Percentiles rank a stretch among this genome's conserved stretches.
phyloP scores from a whole-genome alignment of 2,329 filamentous ascomycete genomes.

The Talaromyces rugulosus region DNA sequence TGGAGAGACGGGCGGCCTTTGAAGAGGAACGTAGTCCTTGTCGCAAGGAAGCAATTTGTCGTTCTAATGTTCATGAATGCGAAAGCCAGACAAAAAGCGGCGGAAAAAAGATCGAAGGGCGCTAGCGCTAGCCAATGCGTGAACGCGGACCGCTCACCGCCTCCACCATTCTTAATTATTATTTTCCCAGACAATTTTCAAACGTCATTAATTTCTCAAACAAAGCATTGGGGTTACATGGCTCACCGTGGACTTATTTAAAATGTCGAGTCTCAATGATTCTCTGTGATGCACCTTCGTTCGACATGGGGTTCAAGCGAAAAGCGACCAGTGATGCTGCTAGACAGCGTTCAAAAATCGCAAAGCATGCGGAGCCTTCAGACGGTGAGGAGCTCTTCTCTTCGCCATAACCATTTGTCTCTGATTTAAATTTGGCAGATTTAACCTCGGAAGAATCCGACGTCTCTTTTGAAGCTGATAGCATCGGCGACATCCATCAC shows the following conservation, averaged over 20 bases:
- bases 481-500: constrained; percentile 11
- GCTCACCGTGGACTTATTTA: not conserved
- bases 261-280: not conserved
- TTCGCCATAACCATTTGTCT: not conserved
- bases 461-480: constrained; percentile 6
- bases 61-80: not conserved
- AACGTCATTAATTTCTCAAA: not conserved
- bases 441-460: not conserved
- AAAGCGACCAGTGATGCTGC: constrained; percentile 26
- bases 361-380: constrained; percentile 23
- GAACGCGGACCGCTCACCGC: constrained; percentile 23
- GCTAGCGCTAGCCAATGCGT: constrained; percentile 5
- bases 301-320: constrained; percentile 32
- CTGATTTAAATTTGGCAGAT: not conserved
- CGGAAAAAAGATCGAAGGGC: constrained; percentile 9
- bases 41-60: not conserved
- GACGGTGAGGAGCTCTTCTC: constrained; percentile 16
- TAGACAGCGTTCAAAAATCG: constrained; percentile 27
- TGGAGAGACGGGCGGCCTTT: not conserved
- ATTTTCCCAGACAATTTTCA: constrained; percentile 16
- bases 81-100: not conserved
- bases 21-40: not conserved
- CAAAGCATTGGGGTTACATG: not conserved
- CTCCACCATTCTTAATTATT: constrained; percentile 26
- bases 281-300: not conserved